Base-by-base conservation (phyloP, 257 asterid genomes). In the Verbascum thapsus region DNA sequence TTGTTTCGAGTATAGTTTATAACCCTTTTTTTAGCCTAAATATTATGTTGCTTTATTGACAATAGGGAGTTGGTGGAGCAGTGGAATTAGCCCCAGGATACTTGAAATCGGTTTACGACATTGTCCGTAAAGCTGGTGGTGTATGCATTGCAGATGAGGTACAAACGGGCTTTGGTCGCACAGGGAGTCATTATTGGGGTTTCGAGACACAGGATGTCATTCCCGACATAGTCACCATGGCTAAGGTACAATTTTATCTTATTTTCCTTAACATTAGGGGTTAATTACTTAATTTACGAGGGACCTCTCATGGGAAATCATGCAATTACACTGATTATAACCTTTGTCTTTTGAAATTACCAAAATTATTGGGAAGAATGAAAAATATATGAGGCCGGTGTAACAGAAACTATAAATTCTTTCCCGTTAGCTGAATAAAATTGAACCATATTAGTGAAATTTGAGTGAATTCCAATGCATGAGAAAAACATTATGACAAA, bases 161-260 rank as follows among this genome's bases (percentile, higher is more conserved):
- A 16, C 99, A 92, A 71, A 89, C 97, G 4, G 99, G 99, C 43
- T 92, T 92, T 57, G 99, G 99, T 66, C 96, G 97, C 9, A 92
- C 99, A 0, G 97, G 97, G 20, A 83, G 86, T 81, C 88, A 89
- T 61, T 92, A 85, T 51, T 92, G 99, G 99, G 99, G 99, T n/a
- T 92, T 92, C 11, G 87, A 89, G 80, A 89, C 96, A 13, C 99
- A 92, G 63, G 94, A 86, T 10, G 95, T 92, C 13, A 50, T 82
- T 69, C 99, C 99, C 16, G 99, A 92, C 80, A 92, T 92, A 54
- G 96, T 92, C 61, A 92, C 99, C 67, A 89, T 92, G 99, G 99
- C 97, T 68, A 92, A 92, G 97, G 99, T 92, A 16, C 59, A 15
- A 22, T 42, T n/a, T 23, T 23, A 39, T 41, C 39, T 41, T 38